Base-by-base conservation (phyloP, 2,329 filamentous ascomycete genomes). In the Colletotrichum godetiae region DNA sequence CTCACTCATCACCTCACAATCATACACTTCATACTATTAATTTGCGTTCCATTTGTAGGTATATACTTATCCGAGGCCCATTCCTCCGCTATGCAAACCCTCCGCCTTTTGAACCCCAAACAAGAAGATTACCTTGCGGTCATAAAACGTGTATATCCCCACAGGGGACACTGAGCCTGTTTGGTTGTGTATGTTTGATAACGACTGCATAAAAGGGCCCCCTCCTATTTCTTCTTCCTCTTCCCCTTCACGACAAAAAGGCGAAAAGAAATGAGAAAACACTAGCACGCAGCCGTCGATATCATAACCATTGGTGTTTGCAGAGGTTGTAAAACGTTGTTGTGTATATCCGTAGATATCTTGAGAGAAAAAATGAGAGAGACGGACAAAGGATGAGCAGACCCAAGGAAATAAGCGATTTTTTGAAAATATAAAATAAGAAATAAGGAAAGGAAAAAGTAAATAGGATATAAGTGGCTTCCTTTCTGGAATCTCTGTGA, bases 361-460 rank as follows among this genome's bases (percentile, higher is more conserved):
- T 42, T 42, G 37, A 42, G 37, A 15, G 37, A 19, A 15, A 42
- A 33, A 19, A 42, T 42, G 37, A 15, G 37, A 42, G 13, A 42
- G 37, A 42, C 37, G 37, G 49, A 64, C 29, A 56, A 57, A 62
- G 27, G 60, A 68, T 70, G 59, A 60, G 33, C 35, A 35, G 58
- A 57, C 66, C 57, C 64, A 68, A 73, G 72, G 70, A 60, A 64
- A 49, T 46, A 56, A 53, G 33, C 4, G 35, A n/a, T 52, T 33
- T 62, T 49, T 13, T 55, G 22, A 59, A 53, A 68, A 65, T 68
- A 68, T 73, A 61, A 29, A 72, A 72, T 68, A 68, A 74, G 71
- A 73, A 64, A 61, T 64, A 74, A 73, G 64, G 72, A 60, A 73
- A 72, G 57, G 57, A 46, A 70, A 55, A 65, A 61, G 59, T 68